Base-by-base conservation (phyloP, 1,284 basidiomycete genomes). In the Austroboletus novae-zelandiae region DNA sequence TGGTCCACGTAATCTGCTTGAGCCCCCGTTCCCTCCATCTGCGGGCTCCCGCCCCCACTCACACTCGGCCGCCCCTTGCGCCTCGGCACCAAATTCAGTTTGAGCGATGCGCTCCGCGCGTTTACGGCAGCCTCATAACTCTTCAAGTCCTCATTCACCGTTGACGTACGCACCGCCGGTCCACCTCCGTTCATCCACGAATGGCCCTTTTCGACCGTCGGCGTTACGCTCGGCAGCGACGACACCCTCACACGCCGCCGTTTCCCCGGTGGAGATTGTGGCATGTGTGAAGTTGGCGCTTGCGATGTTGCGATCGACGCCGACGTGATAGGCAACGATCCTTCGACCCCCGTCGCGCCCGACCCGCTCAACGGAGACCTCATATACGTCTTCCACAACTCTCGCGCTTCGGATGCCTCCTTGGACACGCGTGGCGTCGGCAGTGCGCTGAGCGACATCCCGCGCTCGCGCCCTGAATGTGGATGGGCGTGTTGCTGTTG, bases 41-140 rank as follows among this genome's bases (percentile, higher is more conserved):
- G 53, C 3, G 61, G 54, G 27, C 64, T 66, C 7, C 31, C 43
- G 17, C 52, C 49, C 9, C 34, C 43, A 17, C 52, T 51, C 15
- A 46, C n/a, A 32, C 36, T 49, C 10, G 53, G 53, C 17, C 55
- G 53, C 17, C 57, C 56, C 15, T 52, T 56, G 32, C 48, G 60
- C 23, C 57, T 53, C 1, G 69, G 69, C 1, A 69, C 67, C 11
- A 72, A 61, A 29, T 71, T 71, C 37, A 73, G 46, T 52, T 79
- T 78, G n/a, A 84, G 80, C 23, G 83, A 73, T 58, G 66, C 49
- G 37, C 75, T 80, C 29, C 85, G 73, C 15, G 86, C 85, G 36
- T 87, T 66, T 7, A 89, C 80, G 8, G 88, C 88, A 45, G 84
- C 83, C 63, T 89, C 85, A 56, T 91, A 90, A 52, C 78, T 79